Evolutionary conservation across 148 eudicot species (phyloP).

Genomic region (Bassia scoparia): DNA sequence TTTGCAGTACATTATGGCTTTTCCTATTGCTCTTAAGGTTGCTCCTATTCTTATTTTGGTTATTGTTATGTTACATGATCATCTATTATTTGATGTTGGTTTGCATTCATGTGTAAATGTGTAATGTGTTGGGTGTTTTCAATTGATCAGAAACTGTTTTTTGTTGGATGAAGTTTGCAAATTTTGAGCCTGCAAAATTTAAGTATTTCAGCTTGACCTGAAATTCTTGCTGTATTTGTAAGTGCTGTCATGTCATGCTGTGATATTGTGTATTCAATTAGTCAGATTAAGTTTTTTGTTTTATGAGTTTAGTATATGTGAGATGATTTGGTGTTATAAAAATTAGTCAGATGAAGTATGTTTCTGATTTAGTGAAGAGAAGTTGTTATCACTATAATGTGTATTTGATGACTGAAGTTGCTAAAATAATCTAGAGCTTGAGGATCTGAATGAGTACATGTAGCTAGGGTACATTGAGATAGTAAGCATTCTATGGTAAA

Average conservation of each 20-base stretch:
- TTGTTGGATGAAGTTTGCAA: too few relatives aligned
- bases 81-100: background rate
- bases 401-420: background rate
- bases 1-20: constrained; percentile 86
- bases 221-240: background rate
- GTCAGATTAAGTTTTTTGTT: background rate
- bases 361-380: constrained; percentile 1
- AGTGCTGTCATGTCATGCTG: background rate
- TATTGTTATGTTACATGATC: background rate
- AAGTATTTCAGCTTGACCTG: background rate
- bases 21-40: constrained; percentile 94
- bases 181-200: too few relatives aligned
- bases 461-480: too few relatives aligned
- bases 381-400: background rate
- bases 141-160: too few relatives aligned
- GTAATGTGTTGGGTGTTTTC: too few relatives aligned
- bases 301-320: background rate
- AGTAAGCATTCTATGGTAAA: too few relatives aligned
- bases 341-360: background rate
- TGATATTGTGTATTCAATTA: background rate
- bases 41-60: constrained; percentile 13
- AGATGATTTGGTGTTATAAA: background rate
- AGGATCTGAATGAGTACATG: background rate
- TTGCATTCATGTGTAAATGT: background rate
- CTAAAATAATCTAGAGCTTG: background rate